Percentiles rank a stretch among this genome's conserved stretches.
Conservation (phyloP, 371 early-diverging fungal genomes). For the Sporodiniella umbellata region DNA sequence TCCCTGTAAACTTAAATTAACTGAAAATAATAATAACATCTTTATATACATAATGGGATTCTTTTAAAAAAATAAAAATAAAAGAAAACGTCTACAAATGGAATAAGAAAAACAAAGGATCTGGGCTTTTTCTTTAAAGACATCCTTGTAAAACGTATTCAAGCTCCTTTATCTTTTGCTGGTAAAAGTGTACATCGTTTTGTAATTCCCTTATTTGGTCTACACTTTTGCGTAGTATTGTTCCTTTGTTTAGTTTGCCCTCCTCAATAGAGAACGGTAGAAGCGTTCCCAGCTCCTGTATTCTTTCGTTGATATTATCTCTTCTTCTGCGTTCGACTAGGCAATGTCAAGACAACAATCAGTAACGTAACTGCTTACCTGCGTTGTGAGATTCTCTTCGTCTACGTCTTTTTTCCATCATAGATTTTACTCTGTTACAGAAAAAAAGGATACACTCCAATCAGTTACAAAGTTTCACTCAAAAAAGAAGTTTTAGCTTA, state of each 20-base stretch:
- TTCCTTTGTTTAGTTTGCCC: conserved; percentile 81
- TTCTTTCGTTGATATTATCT: conserved; percentile 96
- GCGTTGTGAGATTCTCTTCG: conserved; percentile 96
- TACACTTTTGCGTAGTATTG: conserved; percentile 83
- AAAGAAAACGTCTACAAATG: too few species aligned
- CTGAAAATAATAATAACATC: neutral
- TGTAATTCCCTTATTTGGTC: conserved; percentile 83
- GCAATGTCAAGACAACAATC: conserved; percentile 2
- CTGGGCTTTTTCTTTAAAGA: too few species aligned
- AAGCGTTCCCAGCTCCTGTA: conserved; percentile 84
- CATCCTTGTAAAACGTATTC: conserved; percentile 43
- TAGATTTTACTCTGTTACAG: conserved; percentile 33
- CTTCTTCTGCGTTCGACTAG: conserved; percentile 89
- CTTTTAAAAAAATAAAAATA: too few species aligned
- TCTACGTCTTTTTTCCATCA: conserved; percentile 83
- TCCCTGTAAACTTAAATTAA: neutral
- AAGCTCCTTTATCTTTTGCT: conserved; percentile 65
- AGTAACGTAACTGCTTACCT: conserved; percentile 32
- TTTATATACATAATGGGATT: too few species aligned
- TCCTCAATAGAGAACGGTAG: conserved; percentile 73
- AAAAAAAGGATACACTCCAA: conserved; percentile 17
- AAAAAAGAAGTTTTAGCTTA: conserved; percentile 4
- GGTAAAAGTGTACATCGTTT: conserved; percentile 57
- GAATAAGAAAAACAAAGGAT: too few species aligned
- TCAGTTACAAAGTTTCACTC: neutral